These are phyloP conservation scores for Boletus speciosus DNA, from an alignment of 768 basidiomycete species.

Conservation along the genomic window DNA sequence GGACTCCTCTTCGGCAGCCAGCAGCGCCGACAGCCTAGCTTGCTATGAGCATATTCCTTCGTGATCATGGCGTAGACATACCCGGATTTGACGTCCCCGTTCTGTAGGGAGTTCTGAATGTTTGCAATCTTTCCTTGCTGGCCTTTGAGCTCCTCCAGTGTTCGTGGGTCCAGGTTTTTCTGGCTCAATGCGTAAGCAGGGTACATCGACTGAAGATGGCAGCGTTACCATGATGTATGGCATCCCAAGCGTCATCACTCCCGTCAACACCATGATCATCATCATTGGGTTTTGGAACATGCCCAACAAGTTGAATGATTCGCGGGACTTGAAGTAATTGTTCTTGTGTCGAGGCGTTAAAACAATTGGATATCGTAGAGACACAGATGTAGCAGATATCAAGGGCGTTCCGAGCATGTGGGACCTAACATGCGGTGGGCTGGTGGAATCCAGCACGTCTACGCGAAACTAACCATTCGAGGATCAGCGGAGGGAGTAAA, in stretches of 20 bases:
- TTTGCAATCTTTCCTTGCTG: constrained; percentile 56
- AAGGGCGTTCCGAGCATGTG: constrained; percentile 69
- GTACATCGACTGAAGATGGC: neutral
- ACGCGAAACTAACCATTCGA: constrained; percentile 52
- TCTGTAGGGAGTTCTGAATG: constrained; percentile 54
- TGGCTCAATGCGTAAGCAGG: constrained; percentile 27
- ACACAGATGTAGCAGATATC: constrained; percentile 49
- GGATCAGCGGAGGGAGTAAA: constrained; percentile 2
- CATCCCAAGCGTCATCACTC: constrained; percentile 63
- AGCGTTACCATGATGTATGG: constrained; percentile 69
- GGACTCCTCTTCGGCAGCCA: constrained; percentile 40
- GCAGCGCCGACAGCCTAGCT: constrained; percentile 42
- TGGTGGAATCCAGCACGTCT: constrained; percentile 50
- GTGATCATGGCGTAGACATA: constrained; percentile 28
- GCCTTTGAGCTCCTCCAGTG: constrained; percentile 59
- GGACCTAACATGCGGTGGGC: constrained; percentile 52
- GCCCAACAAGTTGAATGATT: constrained; percentile 68
- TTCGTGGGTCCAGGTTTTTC: constrained; percentile 76
- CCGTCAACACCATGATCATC: constrained; percentile 69
- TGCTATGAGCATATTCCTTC: constrained; percentile 1
- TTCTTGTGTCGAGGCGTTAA: constrained; percentile 54
- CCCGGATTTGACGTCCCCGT: constrained; percentile 59
- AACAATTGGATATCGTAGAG: constrained; percentile 59
- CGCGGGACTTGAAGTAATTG: constrained; percentile 62
- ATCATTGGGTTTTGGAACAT: constrained; percentile 88